Evolutionary conservation across 192 early-diverging fungal species (phyloP), one percentile per base, ranked within the genome.

Genomic region (Physocladia obscura): DNA sequence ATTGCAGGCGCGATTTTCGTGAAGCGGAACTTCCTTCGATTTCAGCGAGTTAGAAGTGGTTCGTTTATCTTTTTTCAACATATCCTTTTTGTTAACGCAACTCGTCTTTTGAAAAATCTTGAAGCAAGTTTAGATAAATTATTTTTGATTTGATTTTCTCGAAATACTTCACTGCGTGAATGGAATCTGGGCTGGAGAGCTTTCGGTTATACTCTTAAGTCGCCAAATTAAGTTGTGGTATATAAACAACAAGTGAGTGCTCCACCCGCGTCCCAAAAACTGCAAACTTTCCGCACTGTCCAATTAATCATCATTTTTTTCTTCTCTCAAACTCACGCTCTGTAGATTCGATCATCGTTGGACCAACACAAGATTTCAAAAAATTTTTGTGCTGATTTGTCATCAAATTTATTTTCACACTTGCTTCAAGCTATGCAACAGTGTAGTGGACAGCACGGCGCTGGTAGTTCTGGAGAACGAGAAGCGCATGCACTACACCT

Each of bases 251-350:
- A n/a, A n/a, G n/a, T n/a, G n/a, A 13, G 63, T 85, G 87, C 71
- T 96, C 92, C 38, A 94, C 73, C 32, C 86, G 90, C 22, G 82
- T 79, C 2, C 92, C 93, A 27, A 97, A 62, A 35, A 73, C 71
- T 13, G 81, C 76, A 3, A 96, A 83, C 17, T 90, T 40, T 1
- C 60, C 52, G 40, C 84, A 6, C 62, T 90, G 89, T 63, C 64
- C 30, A 54, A 76, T 40, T 51, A 81, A 24, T 59, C 80, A 62
- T 80, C 78, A 68, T 65, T 74, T 49, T 64, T 56, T 22, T 50
- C 77, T 54, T 30, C 1, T 29, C 27, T 32, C 69, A 24, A 4
- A 73, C 73, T 1, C 75, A 71, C 79, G 77, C 77, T 6, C 74
- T 24, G n/a, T 57, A 70, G 2, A 77, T 13, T 2, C 31, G 6